Conservation (phyloP, 2,329 filamentous ascomycete species). For the Colletotrichum sp. region DNA sequence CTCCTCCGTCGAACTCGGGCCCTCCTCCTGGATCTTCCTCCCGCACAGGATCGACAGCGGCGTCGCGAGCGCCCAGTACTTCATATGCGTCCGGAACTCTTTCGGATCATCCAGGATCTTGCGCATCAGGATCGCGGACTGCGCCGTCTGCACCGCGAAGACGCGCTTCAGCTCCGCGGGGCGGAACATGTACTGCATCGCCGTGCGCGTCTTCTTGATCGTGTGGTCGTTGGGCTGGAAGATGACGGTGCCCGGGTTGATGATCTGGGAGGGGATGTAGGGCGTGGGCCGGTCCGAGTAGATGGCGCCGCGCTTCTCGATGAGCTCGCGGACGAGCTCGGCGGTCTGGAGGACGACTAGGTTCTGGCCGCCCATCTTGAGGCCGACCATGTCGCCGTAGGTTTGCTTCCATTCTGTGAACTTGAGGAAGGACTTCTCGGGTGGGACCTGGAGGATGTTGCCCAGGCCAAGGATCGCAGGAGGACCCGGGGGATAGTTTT, state of each 20-base stretch:
- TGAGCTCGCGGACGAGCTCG: constrained; percentile 37
- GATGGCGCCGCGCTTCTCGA: constrained; percentile 38
- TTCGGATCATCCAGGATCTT: constrained; percentile 22
- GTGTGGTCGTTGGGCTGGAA: constrained; percentile 7
- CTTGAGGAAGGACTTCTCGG: constrained; percentile 26
- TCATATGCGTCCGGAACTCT: constrained; percentile 20
- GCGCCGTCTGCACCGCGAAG: constrained; percentile 24
- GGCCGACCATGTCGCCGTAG: constrained; percentile 38
- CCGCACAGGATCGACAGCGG: constrained; percentile 29
- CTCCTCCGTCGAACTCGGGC: constrained; percentile 10
- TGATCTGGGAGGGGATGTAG: constrained; percentile 27
- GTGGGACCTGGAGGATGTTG: constrained; percentile 30
- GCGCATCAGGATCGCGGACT: constrained; percentile 23
- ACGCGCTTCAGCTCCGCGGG: constrained; percentile 23
- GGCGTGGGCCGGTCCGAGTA: constrained; percentile 42
- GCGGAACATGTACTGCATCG: constrained; percentile 25
- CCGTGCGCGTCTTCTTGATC: constrained; percentile 2
- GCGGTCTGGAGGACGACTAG: constrained; percentile 38
- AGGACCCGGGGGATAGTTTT: constrained; percentile 26
- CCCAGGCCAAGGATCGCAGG: constrained; percentile 26
- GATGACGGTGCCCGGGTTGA: constrained; percentile 22
- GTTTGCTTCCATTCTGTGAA: constrained; percentile 36
- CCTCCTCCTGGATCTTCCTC: constrained; percentile 17
- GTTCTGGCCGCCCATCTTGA: constrained; percentile 34
- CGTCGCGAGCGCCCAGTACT: constrained; percentile 28